These are phyloP conservation scores for Acacia melanoxylon DNA, from an alignment of 306 rosid genomes.

Conservation along the genomic window DNA sequence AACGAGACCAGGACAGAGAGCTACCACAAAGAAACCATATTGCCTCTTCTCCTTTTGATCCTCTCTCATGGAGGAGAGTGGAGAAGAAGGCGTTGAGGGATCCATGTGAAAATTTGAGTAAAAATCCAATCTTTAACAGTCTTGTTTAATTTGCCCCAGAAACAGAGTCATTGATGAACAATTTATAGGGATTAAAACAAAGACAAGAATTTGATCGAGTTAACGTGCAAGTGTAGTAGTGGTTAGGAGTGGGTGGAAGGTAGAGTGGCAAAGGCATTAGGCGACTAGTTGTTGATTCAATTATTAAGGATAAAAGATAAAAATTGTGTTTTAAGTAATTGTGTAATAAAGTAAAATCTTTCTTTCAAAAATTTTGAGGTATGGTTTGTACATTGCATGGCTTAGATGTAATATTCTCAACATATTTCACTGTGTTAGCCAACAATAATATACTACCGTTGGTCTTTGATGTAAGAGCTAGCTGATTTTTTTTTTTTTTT, in stretches of 20 bases:
- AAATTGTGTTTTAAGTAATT: background rate
- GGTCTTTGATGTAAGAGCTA: too few relatives aligned
- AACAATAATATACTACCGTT: too few relatives aligned
- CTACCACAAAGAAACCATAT: slow-evolving; percentile 57
- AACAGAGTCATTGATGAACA: slow-evolving; percentile 55
- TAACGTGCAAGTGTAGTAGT: background rate
- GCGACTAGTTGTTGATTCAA: background rate
- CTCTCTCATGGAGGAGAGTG: background rate
- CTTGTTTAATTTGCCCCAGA: slow-evolving; percentile 10
- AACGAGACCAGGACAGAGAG: slow-evolving; percentile 79
- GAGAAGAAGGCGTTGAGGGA: too few relatives aligned
- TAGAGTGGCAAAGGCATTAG: background rate
- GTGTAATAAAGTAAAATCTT: background rate
- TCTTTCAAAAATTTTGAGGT: background rate
- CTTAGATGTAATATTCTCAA: background rate
- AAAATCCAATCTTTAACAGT: slow-evolving; percentile 14
- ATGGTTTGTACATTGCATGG: background rate
- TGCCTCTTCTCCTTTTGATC: slow-evolving; percentile 38
- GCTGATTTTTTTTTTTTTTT: too few relatives aligned
- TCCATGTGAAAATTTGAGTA: too few relatives aligned
- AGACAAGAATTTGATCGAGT: background rate
- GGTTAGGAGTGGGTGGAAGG: slow-evolving; percentile 3
- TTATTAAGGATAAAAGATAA: background rate
- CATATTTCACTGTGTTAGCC: background rate
- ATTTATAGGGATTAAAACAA: slow-evolving; percentile 29